phyloP scores from a whole-genome alignment of 306 rosid species.

The Cucumis sativus region DNA sequence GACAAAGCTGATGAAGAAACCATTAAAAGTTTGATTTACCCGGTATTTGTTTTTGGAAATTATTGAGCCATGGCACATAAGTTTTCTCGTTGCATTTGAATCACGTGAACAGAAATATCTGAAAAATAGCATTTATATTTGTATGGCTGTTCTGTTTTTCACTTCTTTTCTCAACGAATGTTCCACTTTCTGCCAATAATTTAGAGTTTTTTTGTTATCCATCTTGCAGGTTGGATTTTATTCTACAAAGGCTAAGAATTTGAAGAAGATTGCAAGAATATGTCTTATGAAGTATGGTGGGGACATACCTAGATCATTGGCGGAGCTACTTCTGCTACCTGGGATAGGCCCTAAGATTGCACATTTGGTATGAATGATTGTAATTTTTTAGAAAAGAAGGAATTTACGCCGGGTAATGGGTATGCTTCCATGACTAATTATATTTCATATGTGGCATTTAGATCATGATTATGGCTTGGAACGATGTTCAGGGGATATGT shows the following conservation, averaged over 20 bases:
- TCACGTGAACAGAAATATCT: not conserved
- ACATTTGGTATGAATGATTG: conserved; percentile 50
- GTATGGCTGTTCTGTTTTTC: not conserved
- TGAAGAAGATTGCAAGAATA: conserved; percentile 80
- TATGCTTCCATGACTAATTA: conserved; percentile 8
- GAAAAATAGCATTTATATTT: not conserved
- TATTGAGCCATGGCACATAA: not conserved
- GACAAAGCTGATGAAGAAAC: conserved; percentile 70
- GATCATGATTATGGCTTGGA: conserved; percentile 95
- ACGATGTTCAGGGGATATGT: conserved; percentile 88
- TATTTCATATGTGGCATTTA: conserved; percentile 16
- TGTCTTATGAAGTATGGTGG: conserved; percentile 72
- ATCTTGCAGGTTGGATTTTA: conserved; percentile 82
- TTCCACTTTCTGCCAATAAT: not conserved
- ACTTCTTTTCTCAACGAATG: not conserved
- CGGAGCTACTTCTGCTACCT: conserved; percentile 77
- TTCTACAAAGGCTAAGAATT: conserved; percentile 61
- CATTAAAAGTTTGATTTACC: conserved; percentile 65
- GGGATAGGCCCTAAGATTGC: conserved; percentile 99
- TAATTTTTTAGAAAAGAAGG: conserved; percentile 7
- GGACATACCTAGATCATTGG: conserved; percentile 74
- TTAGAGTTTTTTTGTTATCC: not conserved
- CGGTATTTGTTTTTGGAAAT: conserved; percentile 38
- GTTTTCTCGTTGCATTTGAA: not conserved
- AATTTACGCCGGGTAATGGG: not conserved